Base-by-base conservation (phyloP, 306 rosid genomes). In the Dicorynia guianensis region DNA sequence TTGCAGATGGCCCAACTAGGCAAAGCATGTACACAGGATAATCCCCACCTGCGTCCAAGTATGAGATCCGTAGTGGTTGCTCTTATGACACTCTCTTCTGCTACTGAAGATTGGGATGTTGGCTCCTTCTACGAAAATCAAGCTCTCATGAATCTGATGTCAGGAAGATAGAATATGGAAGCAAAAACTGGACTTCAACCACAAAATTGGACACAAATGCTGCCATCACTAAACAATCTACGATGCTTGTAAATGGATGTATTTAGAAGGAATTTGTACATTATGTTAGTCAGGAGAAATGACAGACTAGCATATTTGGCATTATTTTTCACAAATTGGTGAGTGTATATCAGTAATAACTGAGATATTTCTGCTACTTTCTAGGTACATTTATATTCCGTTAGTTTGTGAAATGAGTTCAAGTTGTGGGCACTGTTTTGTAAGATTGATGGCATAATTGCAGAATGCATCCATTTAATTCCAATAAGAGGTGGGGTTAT, bases 61-160 rank as follows among this genome's bases (percentile, higher is more conserved):
- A 94, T 91, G 98, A 88, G 96, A 69, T 90, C 90, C 7, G 84
- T 94, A 39, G 96, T 94, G 68, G 95, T 94, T 72, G 96, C 93
- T 39, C 88, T 94, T 8, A 86, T 88, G 90, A 90, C 91, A 72
- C 89, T 94, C 33, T 86, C 84, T 42, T 91, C 97, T 4, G 14
- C 78, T 5, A 87, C 94, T 6, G 96, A 91, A 74, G 87, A 88
- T 57, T 94, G 97, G 98, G 97, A 91, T 61, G 83, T 89, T 1
- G 88, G 91, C 43, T 85, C 93, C 39, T 81, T 91, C 79, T 82
- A 85, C 7, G 81, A 94, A 69, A 94, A 87, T 89, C 88, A 88
- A 71, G 59, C 81, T 71, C 90, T 90, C 33, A 81, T 65, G 72
- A 89, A 89, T 74, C 80, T 85, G 9, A 83, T 89, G 93, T 85